Conservation (phyloP, 768 basidiomycete genomes). For the Leucogyrophana mollusca region DNA sequence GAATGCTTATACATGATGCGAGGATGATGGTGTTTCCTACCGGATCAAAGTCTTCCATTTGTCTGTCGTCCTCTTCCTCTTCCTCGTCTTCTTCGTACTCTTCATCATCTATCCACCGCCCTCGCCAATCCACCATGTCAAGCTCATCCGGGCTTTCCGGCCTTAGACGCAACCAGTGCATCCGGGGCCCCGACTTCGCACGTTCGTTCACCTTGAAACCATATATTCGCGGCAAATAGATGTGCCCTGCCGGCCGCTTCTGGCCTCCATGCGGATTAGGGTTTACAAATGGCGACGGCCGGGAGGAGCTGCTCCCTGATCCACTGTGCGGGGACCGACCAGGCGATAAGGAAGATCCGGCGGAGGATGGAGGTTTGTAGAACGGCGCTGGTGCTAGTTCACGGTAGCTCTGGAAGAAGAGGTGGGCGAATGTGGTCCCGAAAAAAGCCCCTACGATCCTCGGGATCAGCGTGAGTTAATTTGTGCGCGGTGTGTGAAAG, state of each 20-base stretch:
- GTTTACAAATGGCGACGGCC: slow-evolving; percentile 68
- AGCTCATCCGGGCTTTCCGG: slow-evolving; percentile 80
- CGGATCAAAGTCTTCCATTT: slow-evolving; percentile 86
- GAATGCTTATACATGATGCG: slow-evolving; percentile 2
- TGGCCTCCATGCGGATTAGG: slow-evolving; percentile 90
- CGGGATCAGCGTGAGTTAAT: slow-evolving; percentile 14
- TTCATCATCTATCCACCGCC: slow-evolving; percentile 81
- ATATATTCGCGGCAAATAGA: slow-evolving; percentile 92
- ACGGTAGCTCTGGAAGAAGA: slow-evolving; percentile 97
- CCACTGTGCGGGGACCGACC: slow-evolving; percentile 54
- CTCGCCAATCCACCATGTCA: slow-evolving; percentile 88
- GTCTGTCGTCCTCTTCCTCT: slow-evolving; percentile 56
- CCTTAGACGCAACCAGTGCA: slow-evolving; percentile 92
- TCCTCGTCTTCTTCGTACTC: slow-evolving; percentile 66
- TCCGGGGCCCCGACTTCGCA: slow-evolving; percentile 91
- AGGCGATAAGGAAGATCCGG: slow-evolving; percentile 50
- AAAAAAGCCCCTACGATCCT: slow-evolving; percentile 86
- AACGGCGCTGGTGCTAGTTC: slow-evolving; percentile 94
- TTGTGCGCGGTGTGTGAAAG: slow-evolving; percentile 7
- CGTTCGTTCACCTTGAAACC: slow-evolving; percentile 97
- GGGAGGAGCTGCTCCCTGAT: slow-evolving; percentile 46
- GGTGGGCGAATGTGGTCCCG: slow-evolving; percentile 96
- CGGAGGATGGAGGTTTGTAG: slow-evolving; percentile 69
- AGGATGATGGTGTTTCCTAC: slow-evolving; percentile 37
- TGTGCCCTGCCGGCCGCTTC: slow-evolving; percentile 80